Percentiles rank a stretch among this genome's conserved stretches.
phyloP scores from a whole-genome alignment of 2,329 filamentous ascomycete species.

The Ceratocystis variospora region DNA sequence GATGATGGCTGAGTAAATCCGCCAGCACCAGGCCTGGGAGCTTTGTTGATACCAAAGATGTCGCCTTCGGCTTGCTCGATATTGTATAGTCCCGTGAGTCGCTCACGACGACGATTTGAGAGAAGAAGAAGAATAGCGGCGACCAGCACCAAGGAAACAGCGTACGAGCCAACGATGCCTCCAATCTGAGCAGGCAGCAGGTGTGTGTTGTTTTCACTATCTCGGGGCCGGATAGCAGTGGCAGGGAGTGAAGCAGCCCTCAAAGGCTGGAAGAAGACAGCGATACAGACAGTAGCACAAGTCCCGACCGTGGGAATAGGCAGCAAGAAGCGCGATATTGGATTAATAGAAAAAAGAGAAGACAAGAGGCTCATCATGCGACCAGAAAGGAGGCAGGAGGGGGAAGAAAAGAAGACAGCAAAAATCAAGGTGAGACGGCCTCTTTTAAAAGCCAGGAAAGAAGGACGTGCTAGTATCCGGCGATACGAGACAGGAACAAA shows the following conservation, averaged over 20 bases:
- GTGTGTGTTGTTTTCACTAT: slow-evolving; percentile 23
- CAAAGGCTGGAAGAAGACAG: slow-evolving; percentile 19
- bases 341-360: slow-evolving; percentile 22
- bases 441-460: slow-evolving; percentile 15
- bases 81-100: slow-evolving; percentile 29
- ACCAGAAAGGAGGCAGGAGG: slow-evolving; percentile 9
- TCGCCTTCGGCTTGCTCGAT: slow-evolving; percentile 34
- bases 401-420: neutral
- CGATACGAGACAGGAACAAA: neutral
- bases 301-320: slow-evolving; percentile 3
- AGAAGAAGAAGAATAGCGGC: slow-evolving; percentile 51
- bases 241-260: slow-evolving; percentile 24
- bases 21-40: neutral
- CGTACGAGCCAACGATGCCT: slow-evolving; percentile 72
- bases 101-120: slow-evolving; percentile 40
- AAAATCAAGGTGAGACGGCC: slow-evolving; percentile 10
- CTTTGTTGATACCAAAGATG: slow-evolving; percentile 27
- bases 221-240: slow-evolving; percentile 38
- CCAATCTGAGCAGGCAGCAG: slow-evolving; percentile 65
- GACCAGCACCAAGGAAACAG: slow-evolving; percentile 60
- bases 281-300: slow-evolving; percentile 6
- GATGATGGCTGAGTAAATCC: neutral
- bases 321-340: slow-evolving; percentile 22
- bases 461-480: neutral
- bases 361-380: slow-evolving; percentile 16